A percentile compares a stretch with the other conserved stretches of the same genome.
Evolutionary conservation across 345 rosid genomes (phyloP).

Genomic region (Brassica juncea): DNA sequence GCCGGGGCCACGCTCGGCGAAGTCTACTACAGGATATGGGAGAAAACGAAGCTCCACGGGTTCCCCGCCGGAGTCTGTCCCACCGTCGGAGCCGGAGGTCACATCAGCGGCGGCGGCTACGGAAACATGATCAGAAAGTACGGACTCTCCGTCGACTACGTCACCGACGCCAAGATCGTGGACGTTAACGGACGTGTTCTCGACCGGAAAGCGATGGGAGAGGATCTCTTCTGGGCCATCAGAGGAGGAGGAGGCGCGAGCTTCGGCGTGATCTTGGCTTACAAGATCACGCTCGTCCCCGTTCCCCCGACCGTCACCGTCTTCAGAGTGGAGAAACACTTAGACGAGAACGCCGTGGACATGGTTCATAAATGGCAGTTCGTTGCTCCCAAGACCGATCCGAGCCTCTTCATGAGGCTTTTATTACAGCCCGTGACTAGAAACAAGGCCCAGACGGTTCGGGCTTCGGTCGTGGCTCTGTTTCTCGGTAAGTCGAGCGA

Average conservation of each 20-base stretch:
- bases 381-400: constrained; percentile 57
- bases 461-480: constrained; percentile 41
- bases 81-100: constrained; percentile 68
- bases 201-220: constrained; percentile 59
- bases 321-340: constrained; percentile 41
- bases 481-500: constrained; percentile 45
- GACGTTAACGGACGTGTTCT: constrained; percentile 50
- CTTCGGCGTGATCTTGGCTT: constrained; percentile 55
- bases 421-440: constrained; percentile 52
- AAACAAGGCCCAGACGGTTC: constrained; percentile 39
- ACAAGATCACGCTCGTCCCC: constrained; percentile 51
- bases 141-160: constrained; percentile 56
- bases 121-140: constrained; percentile 58
- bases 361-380: constrained; percentile 52
- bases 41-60: constrained; percentile 47
- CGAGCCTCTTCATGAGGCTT: constrained; percentile 64
- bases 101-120: constrained; percentile 63
- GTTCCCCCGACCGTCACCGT: constrained; percentile 57
- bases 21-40: constrained; percentile 51
- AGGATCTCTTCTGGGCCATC: constrained; percentile 65
- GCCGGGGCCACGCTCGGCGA: constrained; percentile 58
- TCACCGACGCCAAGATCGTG: constrained; percentile 58
- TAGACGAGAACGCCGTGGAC: constrained; percentile 45
- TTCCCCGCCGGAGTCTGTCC: constrained; percentile 69
- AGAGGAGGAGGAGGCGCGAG: constrained; percentile 64